Evolutionary conservation across 2,329 filamentous ascomycete species (phyloP).

Genomic region (Diaporthe humulicola): DNA sequence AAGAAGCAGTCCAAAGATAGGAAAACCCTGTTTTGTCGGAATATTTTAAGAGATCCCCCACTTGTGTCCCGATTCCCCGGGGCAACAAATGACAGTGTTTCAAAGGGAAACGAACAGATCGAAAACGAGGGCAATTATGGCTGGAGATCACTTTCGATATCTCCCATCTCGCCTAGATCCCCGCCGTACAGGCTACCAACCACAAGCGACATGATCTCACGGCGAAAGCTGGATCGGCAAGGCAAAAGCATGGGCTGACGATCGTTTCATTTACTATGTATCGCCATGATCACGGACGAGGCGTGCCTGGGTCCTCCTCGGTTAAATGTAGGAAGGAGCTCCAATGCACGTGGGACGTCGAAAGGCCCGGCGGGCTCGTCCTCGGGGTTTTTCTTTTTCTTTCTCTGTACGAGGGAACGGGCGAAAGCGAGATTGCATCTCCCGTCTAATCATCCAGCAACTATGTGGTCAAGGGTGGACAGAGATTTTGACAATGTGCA

Average conservation of each 20-base stretch:
- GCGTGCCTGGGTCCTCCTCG: neutral
- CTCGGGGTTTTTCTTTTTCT: neutral
- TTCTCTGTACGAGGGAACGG: neutral
- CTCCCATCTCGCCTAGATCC: slow-evolving; percentile 18
- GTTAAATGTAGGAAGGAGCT: neutral
- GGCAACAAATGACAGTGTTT: neutral
- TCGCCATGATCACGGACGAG: neutral
- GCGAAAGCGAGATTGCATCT: slow-evolving; percentile 2
- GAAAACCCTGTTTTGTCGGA: neutral
- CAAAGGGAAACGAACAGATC: neutral
- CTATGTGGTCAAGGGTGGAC: neutral
- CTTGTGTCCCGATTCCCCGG: neutral
- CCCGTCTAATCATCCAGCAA: neutral
- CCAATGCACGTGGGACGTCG: neutral
- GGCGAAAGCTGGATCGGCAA: neutral
- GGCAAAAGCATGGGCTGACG: neutral
- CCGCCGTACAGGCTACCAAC: neutral
- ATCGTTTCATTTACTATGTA: slow-evolving; percentile 22
- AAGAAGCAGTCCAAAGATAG: slow-evolving; percentile 5
- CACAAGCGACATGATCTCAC: slow-evolving; percentile 28
- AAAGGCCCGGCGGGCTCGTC: neutral
- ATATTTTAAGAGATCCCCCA: neutral
- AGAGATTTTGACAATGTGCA: neutral
- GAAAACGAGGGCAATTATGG: neutral
- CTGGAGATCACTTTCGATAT: neutral